Conservation (phyloP, 768 basidiomycete species). For the Rhizopogon vesiculosus region DNA sequence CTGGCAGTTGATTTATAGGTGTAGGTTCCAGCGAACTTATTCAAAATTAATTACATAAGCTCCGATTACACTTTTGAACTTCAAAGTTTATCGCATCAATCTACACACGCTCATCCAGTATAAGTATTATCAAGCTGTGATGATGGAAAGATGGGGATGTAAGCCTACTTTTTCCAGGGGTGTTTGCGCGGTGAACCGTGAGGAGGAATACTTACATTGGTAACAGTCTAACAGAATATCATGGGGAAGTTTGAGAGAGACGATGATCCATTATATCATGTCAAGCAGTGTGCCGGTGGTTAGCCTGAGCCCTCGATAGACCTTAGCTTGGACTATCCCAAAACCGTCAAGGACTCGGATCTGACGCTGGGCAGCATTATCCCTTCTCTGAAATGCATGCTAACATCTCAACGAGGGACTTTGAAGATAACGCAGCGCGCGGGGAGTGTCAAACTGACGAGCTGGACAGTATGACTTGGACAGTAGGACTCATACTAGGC, state of each 20-base stretch:
- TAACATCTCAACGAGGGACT: conserved; percentile 20
- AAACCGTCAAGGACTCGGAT: conserved; percentile 16
- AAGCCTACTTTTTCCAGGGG: conserved; percentile 11
- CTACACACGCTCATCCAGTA: conserved; percentile 24
- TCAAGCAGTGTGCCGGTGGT: too few species aligned
- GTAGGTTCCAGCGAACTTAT: too few species aligned
- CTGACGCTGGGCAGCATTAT: conserved; percentile 8
- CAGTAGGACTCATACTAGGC: conserved; percentile 3
- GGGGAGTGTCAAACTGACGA: conserved; percentile 18
- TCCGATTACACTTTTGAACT: conserved; percentile 21
- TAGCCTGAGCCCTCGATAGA: not conserved
- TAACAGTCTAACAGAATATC: conserved; percentile 1
- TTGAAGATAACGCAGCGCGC: conserved; percentile 16
- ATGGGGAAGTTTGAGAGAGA: conserved; percentile 12
- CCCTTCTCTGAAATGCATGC: too few species aligned
- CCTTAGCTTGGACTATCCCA: conserved; percentile 4
- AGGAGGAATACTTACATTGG: conserved; percentile 1
- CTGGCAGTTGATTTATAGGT: too few species aligned
- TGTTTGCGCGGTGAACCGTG: conserved; percentile 3
- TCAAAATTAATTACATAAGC: too few species aligned
- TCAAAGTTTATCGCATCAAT: conserved; percentile 23
- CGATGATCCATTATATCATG: conserved; percentile 13
- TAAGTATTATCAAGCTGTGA: conserved; percentile 12
- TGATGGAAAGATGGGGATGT: conserved; percentile 18
- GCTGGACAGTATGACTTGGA: conserved; percentile 13